These are phyloP conservation scores for Entomortierella parvispora DNA, from an alignment of 192 early-diverging fungal species.

Conservation along the genomic window DNA sequence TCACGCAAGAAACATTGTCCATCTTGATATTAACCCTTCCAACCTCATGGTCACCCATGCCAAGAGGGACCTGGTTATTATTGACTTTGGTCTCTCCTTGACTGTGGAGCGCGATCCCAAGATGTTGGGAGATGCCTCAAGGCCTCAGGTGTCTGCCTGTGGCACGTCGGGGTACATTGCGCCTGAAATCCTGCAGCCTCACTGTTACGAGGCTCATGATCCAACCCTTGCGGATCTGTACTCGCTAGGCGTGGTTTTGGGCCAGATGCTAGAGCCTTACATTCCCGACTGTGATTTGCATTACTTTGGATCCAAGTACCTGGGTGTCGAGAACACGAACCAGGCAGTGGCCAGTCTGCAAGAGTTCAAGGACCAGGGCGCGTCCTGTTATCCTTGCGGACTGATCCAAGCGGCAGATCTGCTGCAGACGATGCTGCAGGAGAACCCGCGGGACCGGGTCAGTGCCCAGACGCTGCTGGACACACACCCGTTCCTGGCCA, in stretches of 20 bases:
- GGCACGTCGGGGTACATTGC: slow-evolving; percentile 84
- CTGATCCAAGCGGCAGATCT: slow-evolving; percentile 72
- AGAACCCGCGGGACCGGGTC: slow-evolving; percentile 63
- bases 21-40: slow-evolving; percentile 74
- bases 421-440: slow-evolving; percentile 64
- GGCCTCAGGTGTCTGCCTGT: slow-evolving; percentile 62
- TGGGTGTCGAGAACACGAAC: slow-evolving; percentile 74
- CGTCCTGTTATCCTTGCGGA: slow-evolving; percentile 56
- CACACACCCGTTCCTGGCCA: slow-evolving; percentile 64
- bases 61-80: slow-evolving; percentile 67
- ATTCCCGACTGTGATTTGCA: slow-evolving; percentile 69
- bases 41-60: slow-evolving; percentile 65
- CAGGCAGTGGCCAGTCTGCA: slow-evolving; percentile 61
- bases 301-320: slow-evolving; percentile 74
- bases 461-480: slow-evolving; percentile 63
- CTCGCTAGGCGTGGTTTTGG: slow-evolving; percentile 73
- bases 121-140: slow-evolving; percentile 9
- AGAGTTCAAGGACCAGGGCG: slow-evolving; percentile 54
- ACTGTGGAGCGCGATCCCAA: slow-evolving; percentile 25
- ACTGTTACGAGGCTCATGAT: slow-evolving; percentile 34
- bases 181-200: slow-evolving; percentile 63
- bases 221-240: slow-evolving; percentile 71
- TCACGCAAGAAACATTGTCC: slow-evolving; percentile 70
- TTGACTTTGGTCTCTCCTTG: slow-evolving; percentile 80
- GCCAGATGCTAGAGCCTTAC: slow-evolving; percentile 80